phyloP scores from a whole-genome alignment of 2,329 filamentous ascomycete genomes.

The Rhinocladiella similis region DNA sequence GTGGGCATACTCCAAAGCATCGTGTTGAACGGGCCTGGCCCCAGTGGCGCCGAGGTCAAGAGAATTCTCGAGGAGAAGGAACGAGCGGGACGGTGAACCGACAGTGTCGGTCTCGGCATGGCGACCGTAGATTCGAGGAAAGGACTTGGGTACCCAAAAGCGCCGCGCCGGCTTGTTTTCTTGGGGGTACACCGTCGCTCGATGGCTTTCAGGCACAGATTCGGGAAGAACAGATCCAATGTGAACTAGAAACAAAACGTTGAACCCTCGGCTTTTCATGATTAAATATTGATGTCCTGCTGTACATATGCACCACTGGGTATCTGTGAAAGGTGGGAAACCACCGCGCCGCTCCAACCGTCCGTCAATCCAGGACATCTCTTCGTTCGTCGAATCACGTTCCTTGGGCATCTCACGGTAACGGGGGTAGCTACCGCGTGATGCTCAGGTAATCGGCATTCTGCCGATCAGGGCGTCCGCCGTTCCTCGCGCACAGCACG shows the following conservation, averaged over 20 bases:
- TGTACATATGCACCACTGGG: neutral
- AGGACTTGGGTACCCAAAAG: no score
- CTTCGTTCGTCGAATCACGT: neutral
- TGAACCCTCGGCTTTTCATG: neutral
- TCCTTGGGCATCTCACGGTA: neutral
- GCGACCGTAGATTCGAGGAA: no score
- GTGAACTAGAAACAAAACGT: no score
- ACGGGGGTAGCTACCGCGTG: no score
- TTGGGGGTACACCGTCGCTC: no score
- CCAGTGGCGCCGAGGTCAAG: constrained; percentile 25
- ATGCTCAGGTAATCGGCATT: no score
- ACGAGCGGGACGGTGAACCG: neutral
- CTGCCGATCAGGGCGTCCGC: no score
- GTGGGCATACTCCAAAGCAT: constrained; percentile 25
- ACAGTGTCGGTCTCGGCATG: neutral
- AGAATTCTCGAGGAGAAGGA: constrained; percentile 10
- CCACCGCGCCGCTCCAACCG: no score
- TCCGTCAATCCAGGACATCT: neutral
- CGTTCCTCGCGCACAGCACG: neutral
- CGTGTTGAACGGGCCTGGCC: constrained; percentile 24
- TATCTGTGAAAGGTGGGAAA: neutral
- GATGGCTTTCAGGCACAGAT: no score
- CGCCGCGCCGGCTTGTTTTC: no score
- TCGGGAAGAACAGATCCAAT: no score
- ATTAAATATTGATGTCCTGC: neutral